Percentiles rank a stretch among this genome's conserved stretches.
Conservation (phyloP, 75 land plant species). For the Picea glauca region DNA sequence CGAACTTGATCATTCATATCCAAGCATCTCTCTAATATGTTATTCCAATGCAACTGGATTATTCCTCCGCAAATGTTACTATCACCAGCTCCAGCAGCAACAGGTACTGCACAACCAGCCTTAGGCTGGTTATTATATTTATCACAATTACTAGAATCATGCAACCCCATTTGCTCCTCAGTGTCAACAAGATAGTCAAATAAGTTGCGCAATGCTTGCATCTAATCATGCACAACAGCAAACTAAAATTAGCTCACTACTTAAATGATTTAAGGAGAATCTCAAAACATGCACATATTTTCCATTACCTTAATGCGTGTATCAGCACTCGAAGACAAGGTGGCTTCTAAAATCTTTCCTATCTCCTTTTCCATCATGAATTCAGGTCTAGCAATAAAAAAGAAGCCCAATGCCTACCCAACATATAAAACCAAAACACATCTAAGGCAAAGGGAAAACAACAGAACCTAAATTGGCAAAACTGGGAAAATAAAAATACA, state of each 20-base stretch:
- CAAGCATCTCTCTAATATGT: constrained; percentile 75
- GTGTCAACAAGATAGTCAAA: constrained; percentile 91
- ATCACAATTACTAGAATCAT: constrained; percentile 22
- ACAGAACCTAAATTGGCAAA: not conserved
- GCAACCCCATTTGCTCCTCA: constrained; percentile 73
- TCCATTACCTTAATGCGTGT: constrained; percentile 64
- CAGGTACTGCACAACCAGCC: constrained; percentile 63
- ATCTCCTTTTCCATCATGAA: constrained; percentile 92
- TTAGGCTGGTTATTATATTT: constrained; percentile 15
- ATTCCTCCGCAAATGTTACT: constrained; percentile 98
- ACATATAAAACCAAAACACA: not conserved
- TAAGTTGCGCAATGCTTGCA: constrained; percentile 85
- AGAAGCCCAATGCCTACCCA: constrained; percentile 82
- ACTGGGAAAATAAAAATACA: not conserved
- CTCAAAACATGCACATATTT: not conserved
- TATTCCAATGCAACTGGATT: constrained; percentile 94
- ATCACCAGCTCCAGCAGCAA: constrained; percentile 99
- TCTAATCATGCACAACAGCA: constrained; percentile 37
- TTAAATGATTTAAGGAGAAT: not conserved
- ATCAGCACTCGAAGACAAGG: constrained; percentile 67
- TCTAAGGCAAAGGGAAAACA: not conserved
- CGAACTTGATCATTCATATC: constrained; percentile 83
- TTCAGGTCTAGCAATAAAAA: constrained; percentile 88
- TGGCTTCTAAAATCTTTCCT: constrained; percentile 56
- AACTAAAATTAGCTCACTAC: constrained; percentile 6